Base-by-base conservation (phyloP, 805 yeast genomes). In the Candida ascalaphidarum region DNA sequence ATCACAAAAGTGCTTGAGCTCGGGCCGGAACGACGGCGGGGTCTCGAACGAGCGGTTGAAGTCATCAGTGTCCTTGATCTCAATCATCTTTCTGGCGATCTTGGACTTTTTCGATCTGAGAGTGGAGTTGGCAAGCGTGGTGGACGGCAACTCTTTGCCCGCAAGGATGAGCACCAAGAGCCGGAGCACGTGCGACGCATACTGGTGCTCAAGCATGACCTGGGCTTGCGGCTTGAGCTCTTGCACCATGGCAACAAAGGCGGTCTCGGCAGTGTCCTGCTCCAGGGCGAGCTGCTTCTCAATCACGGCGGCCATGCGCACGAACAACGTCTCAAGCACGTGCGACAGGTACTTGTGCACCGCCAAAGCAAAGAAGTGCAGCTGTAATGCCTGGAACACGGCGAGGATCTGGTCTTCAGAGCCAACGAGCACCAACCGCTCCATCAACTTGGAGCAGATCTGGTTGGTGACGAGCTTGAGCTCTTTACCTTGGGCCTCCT, bases 281-380 rank as follows among this genome's bases (percentile, higher is more conserved):
- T 40, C 46, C 14, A 54, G 61, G 27, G 78, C 52, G 17, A 83
- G 46, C 48, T 85, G 95, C 39, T 74, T 73, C 48, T 83, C 95
- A 10, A 82, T 66, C 30, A 81, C 50, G 1, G 82, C 74, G 3
- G 95, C 89, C 29, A 74, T 53, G 50, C 89, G 65, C 17, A 81
- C 81, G 17, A 89, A 53, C 21, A 86, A 62, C 0, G 97, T 83
- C 52, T 89, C 97, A 30, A 86, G 62, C 35, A 94, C 94, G 53
- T 92, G 98, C 1, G 96, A 88, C 2, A 96, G 77, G 48, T 85
- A 89, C 50, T 88, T 86, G 46, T 92, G 96, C 41, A 76, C 76
- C 3, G 92, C 71, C 39, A 88, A 63, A 13, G 78, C 73, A n/a
- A 69, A 73, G 41, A 83, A 80, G 39, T 81, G 81, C n/a, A 81